Evolutionary conservation across 768 basidiomycete species (phyloP).

Genomic region (Naematelia aurantialba): DNA sequence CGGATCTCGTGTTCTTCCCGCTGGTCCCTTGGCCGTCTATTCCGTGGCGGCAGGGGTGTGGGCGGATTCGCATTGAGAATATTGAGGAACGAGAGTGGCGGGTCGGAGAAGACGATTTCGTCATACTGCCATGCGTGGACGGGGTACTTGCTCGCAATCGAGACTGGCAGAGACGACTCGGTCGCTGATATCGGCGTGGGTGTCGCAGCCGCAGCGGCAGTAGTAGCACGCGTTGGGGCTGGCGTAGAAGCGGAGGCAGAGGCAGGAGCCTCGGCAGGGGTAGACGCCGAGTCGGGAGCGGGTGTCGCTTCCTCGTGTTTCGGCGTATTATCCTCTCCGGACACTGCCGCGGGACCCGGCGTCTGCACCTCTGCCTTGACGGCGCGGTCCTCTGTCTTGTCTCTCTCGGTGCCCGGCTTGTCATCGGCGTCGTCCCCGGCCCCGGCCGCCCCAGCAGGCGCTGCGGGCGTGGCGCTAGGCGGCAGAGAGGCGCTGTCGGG

Average conservation of each 20-base stretch:
- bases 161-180: slow-evolving; percentile 9
- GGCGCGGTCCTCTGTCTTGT: not conserved
- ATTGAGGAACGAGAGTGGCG: slow-evolving; percentile 78
- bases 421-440: not conserved
- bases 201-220: not conserved
- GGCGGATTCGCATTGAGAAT: slow-evolving; percentile 77
- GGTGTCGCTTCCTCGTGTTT: not conserved
- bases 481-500: not conserved
- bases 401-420: not conserved
- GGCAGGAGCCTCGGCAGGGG: not conserved
- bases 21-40: slow-evolving; percentile 36
- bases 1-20: slow-evolving; percentile 23
- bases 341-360: not conserved
- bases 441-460: not conserved
- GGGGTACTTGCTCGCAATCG: slow-evolving; percentile 32
- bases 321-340: not conserved
- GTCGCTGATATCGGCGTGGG: not conserved
- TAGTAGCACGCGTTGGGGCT: not conserved
- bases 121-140: slow-evolving; percentile 99
- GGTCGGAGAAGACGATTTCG: slow-evolving; percentile 93
- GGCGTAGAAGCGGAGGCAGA: not conserved
- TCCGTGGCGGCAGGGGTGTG: slow-evolving; percentile 62
- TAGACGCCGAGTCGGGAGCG: not conserved
- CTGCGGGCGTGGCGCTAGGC: not conserved
- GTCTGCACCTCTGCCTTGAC: slow-evolving; percentile 1